These are phyloP conservation scores for Penicillium canariense DNA, from an alignment of 495 filamentous ascomycete species.

Conservation along the genomic window DNA sequence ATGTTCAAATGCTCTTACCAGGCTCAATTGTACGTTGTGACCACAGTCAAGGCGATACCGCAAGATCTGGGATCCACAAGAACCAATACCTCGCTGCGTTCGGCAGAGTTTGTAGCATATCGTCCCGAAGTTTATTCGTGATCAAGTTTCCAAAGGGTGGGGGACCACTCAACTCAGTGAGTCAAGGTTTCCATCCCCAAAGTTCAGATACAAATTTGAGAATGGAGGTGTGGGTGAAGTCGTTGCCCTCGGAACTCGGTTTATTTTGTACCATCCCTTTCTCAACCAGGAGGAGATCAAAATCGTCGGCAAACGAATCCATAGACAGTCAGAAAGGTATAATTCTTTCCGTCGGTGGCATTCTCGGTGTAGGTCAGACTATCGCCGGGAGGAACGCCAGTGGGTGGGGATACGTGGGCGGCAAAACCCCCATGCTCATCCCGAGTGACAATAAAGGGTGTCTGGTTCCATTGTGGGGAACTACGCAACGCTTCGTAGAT, in stretches of 20 bases:
- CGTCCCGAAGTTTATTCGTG: conserved; percentile 24
- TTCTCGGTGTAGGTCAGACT: conserved; percentile 41
- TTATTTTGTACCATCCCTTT: conserved; percentile 44
- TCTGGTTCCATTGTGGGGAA: conserved; percentile 49
- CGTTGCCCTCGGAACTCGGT: conserved; percentile 25
- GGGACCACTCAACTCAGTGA: conserved; percentile 44
- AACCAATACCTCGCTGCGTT: conserved; percentile 15
- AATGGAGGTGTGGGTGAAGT: conserved; percentile 48
- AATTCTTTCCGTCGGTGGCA: conserved; percentile 38
- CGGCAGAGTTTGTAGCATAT: conserved; percentile 29
- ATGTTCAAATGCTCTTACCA: neutral
- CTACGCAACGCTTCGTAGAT: conserved; percentile 50
- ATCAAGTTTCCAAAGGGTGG: conserved; percentile 41
- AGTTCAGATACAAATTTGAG: conserved; percentile 42
- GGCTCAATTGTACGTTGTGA: neutral
- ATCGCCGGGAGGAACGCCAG: conserved; percentile 43
- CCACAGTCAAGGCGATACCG: neutral
- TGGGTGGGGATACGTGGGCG: conserved; percentile 48
- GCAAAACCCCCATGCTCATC: conserved; percentile 53
- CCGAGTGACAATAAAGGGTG: conserved; percentile 49
- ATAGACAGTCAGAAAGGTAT: conserved; percentile 53
- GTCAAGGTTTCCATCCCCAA: conserved; percentile 44
- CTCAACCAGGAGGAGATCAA: conserved; percentile 49
- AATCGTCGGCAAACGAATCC: conserved; percentile 48
- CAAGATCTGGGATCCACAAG: too few species aligned